A percentile compares a stretch with the other conserved stretches of the same genome.
Evolutionary conservation across 2,329 filamentous ascomycete species (phyloP).

Genomic region (Dothistroma septosporum): DNA sequence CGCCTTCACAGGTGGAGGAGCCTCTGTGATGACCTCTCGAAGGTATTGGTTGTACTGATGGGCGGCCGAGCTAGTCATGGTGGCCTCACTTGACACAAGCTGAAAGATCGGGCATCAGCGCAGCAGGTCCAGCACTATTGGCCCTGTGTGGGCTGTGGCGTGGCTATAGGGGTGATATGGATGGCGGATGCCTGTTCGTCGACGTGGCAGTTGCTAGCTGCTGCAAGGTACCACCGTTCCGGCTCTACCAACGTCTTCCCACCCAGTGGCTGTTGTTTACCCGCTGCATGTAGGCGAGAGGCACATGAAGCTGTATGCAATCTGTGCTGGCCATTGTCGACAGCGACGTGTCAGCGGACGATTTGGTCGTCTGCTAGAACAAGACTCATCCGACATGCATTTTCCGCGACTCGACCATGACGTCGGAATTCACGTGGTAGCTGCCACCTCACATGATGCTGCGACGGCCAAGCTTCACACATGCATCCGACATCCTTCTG

Average conservation of each 20-base stretch:
- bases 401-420: not conserved
- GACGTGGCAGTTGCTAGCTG: slow-evolving; percentile 15
- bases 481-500: not conserved
- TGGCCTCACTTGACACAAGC: not conserved
- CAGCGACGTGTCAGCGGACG: not conserved
- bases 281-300: not conserved
- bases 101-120: slow-evolving; percentile 4
- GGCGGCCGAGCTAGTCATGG: slow-evolving; percentile 11
- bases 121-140: not conserved
- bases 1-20: slow-evolving; percentile 34
- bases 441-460: not conserved
- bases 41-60: slow-evolving; percentile 30
- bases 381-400: not conserved
- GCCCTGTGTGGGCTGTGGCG: not conserved
- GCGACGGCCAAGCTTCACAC: not conserved
- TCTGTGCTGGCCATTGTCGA: slow-evolving; percentile 3
- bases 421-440: not conserved
- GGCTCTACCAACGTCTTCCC: not conserved
- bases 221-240: slow-evolving; percentile 4
- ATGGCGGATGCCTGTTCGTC: slow-evolving; percentile 12
- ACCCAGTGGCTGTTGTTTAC: not conserved
- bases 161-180: not conserved
- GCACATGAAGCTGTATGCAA: not conserved
- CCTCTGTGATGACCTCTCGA: slow-evolving; percentile 18
- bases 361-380: not conserved